Conservation (phyloP, 2,329 filamentous ascomycete genomes). For the Eutypella sp. region DNA sequence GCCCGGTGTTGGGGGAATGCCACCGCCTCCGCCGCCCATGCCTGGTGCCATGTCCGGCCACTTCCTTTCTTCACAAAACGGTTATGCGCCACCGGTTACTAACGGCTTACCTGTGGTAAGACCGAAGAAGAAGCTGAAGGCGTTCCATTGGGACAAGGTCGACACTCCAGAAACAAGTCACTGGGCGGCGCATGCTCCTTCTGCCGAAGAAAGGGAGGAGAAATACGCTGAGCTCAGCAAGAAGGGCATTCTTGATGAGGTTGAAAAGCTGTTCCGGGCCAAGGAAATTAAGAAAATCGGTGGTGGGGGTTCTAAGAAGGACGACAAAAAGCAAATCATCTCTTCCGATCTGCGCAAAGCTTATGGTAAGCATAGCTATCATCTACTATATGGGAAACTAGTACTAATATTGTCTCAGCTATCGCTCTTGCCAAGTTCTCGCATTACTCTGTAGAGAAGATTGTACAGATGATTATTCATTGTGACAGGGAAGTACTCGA, state of each 20-base stretch:
- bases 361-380: slow-evolving; percentile 54
- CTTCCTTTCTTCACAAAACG: slow-evolving; percentile 63
- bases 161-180: slow-evolving; percentile 87
- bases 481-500: slow-evolving; percentile 87
- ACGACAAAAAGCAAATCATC: slow-evolving; percentile 97
- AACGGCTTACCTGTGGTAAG: slow-evolving; percentile 74
- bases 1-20: slow-evolving; percentile 39
- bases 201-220: slow-evolving; percentile 85
- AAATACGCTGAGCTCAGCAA: slow-evolving; percentile 91
- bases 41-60: slow-evolving; percentile 69
- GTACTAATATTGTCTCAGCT: slow-evolving; percentile 44
- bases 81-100: slow-evolving; percentile 49
- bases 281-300: slow-evolving; percentile 92
- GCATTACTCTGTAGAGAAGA: slow-evolving; percentile 73
- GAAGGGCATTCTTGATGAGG: slow-evolving; percentile 94
- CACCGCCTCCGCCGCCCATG: slow-evolving; percentile 53
- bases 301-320: slow-evolving; percentile 65
- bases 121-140: slow-evolving; percentile 99
- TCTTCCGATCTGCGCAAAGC: slow-evolving; percentile 83
- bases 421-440: slow-evolving; percentile 94
- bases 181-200: slow-evolving; percentile 83
- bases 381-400: background rate
- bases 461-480: slow-evolving; percentile 91
- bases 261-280: slow-evolving; percentile 94
- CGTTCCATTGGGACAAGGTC: slow-evolving; percentile 98